Conservation (phyloP, 2,329 filamentous ascomycete genomes). For the Aspergillus novoparasiticus region DNA sequence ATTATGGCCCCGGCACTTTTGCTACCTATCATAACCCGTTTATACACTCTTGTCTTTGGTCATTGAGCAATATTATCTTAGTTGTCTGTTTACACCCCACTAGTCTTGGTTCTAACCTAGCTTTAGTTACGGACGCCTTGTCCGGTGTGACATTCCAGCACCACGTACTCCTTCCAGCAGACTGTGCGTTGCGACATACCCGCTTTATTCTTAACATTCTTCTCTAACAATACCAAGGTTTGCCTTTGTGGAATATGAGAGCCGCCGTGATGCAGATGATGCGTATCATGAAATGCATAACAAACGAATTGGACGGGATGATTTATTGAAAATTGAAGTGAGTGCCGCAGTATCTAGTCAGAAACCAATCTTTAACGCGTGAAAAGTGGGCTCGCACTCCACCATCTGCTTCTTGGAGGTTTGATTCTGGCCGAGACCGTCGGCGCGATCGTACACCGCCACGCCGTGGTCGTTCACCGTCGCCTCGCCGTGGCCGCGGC, state of each 20-base stretch:
- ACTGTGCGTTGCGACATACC: slow-evolving; percentile 68
- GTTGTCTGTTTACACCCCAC: background rate
- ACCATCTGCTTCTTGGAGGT: slow-evolving; percentile 96
- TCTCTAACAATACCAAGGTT: slow-evolving; percentile 63
- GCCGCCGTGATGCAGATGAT: slow-evolving; percentile 95
- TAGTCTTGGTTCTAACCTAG: slow-evolving; percentile 43
- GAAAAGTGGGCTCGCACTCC: slow-evolving; percentile 96
- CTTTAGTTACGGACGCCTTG: slow-evolving; percentile 88
- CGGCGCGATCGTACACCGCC: slow-evolving; percentile 72
- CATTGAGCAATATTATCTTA: slow-evolving; percentile 10
- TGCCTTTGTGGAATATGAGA: slow-evolving; percentile 98
- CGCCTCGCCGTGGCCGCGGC: slow-evolving; percentile 59
- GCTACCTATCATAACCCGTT: background rate
- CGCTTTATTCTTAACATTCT: slow-evolving; percentile 19
- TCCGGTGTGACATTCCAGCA: slow-evolving; percentile 97
- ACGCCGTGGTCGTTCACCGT: slow-evolving; percentile 66
- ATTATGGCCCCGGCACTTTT: background rate
- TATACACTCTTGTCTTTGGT: slow-evolving; percentile 6
- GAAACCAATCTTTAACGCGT: slow-evolving; percentile 21
- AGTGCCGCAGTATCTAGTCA: slow-evolving; percentile 28
- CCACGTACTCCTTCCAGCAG: slow-evolving; percentile 90
- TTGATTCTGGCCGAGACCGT: slow-evolving; percentile 83
- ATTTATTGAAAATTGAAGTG: slow-evolving; percentile 97
- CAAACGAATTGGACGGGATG: slow-evolving; percentile 94
- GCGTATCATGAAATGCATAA: slow-evolving; percentile 99